phyloP scores from a whole-genome alignment of 2,329 filamentous ascomycete genomes.

The Botrytis fragariae region DNA sequence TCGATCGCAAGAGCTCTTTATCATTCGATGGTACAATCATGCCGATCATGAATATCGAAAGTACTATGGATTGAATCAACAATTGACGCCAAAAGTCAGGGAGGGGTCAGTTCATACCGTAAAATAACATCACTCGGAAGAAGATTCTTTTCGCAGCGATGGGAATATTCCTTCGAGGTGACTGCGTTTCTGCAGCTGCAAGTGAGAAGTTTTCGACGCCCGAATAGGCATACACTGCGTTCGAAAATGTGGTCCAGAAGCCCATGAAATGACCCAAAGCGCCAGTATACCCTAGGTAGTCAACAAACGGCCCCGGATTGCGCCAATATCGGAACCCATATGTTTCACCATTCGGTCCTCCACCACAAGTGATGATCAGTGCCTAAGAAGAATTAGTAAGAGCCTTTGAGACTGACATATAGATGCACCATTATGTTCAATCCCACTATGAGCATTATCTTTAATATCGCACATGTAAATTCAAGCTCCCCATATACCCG shows the following conservation, averaged over 20 bases:
- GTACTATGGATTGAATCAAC: slow-evolving; percentile 35
- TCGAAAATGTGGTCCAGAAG: slow-evolving; percentile 45
- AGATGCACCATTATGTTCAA: slow-evolving; percentile 51
- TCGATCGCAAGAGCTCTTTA: slow-evolving; percentile 45
- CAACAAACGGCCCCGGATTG: slow-evolving; percentile 63
- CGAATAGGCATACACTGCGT: slow-evolving; percentile 48
- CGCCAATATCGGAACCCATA: slow-evolving; percentile 54
- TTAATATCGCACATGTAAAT: slow-evolving; percentile 52
- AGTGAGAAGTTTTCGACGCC: slow-evolving; percentile 53
- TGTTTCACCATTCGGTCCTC: slow-evolving; percentile 54
- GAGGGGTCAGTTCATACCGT: slow-evolving; percentile 35
- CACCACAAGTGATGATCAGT: slow-evolving; percentile 48
- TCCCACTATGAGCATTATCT: slow-evolving; percentile 60
- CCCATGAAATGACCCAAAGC: slow-evolving; percentile 59
- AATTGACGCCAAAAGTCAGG: no score
- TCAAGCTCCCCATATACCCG: slow-evolving; percentile 51
- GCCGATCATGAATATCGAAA: slow-evolving; percentile 47
- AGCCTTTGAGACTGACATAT: no score
- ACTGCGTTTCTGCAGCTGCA: slow-evolving; percentile 54
- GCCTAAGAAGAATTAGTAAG: slow-evolving; percentile 29
- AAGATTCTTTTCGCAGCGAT: slow-evolving; percentile 51
- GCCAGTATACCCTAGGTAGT: slow-evolving; percentile 56
- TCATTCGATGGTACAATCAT: slow-evolving; percentile 57
- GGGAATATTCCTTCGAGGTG: slow-evolving; percentile 52
- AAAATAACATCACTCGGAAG: slow-evolving; percentile 56